Base-by-base conservation (phyloP, 2,329 filamentous ascomycete genomes). In the Talaromyces sp. region DNA sequence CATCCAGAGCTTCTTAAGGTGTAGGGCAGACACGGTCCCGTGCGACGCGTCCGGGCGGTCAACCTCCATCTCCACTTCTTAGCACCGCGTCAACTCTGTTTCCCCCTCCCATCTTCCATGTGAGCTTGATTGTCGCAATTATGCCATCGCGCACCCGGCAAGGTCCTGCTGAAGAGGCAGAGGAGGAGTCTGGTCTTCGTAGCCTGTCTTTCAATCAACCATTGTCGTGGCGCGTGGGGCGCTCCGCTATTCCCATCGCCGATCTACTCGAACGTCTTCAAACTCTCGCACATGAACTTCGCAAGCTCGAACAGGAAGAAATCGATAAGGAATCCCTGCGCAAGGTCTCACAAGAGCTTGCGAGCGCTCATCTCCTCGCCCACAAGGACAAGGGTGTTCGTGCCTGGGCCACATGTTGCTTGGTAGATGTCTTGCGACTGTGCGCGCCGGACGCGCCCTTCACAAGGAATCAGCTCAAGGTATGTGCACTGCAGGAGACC, bases 361-460 rank as follows among this genome's bases (percentile, higher is more conserved):
- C 87, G 5, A 86, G 87, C 58, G 86, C 87, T 56, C 91, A 94
- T 66, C 80, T 99, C 20, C 77, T 99, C 42, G 85, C 85, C 54
- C 94, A 99, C 75, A 96, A 96, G 77, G 94, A 99, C 72, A 89
- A 87, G 60, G 94, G 94, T 51, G 91, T 99, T 60, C 88, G 89
- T 72, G 93, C 94, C 22, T 96, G 89, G 78, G 85, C 90, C 29
- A 87, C 91, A 39, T 90, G 90, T 67, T 97, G 92, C 71, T 80
- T 97, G 56, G 91, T 97, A 49, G 94, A 99, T 71, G 89, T 99
- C 62, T 83, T 99, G 69, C 88, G 90, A 65, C 82, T 99, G 52
- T 96, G 91, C 75, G 94, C 94, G 24, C 94, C 94, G 0, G 88
- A 97, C 80, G 94, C 94, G 70, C 94, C 94, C 16, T 97, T 96